These are phyloP conservation scores for Logfia minima DNA, from an alignment of 129 eudicot genomes.

Conservation along the genomic window DNA sequence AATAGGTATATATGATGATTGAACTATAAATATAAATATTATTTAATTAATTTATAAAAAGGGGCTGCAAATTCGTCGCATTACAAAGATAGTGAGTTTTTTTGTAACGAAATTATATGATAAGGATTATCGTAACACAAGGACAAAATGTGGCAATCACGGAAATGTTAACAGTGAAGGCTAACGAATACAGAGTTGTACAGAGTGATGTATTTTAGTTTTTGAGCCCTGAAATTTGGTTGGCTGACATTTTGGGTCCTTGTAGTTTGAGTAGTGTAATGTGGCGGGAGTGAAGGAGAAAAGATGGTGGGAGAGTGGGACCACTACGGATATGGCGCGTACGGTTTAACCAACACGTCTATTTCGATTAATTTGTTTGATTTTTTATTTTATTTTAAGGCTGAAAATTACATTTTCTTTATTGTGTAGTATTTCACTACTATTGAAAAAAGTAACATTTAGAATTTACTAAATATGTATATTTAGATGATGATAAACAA, in stretches of 20 bases:
- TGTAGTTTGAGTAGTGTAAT: slow-evolving; percentile 5
- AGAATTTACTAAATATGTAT: too few species aligned
- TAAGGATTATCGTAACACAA: slow-evolving; percentile 32
- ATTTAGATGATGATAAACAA: too few species aligned
- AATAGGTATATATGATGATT: slow-evolving; percentile 1
- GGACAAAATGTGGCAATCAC: slow-evolving; percentile 40
- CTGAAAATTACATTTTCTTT: background rate
- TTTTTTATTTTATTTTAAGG: too few species aligned
- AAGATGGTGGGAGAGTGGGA: background rate
- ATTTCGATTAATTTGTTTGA: too few species aligned
- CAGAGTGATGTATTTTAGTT: background rate
- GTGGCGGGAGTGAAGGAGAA: background rate
- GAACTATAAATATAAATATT: background rate
- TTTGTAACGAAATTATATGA: slow-evolving; percentile 19
- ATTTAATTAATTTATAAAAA: background rate
- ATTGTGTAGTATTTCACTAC: too few species aligned
- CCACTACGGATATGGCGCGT: slow-evolving; percentile 16
- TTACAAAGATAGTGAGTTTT: slow-evolving; percentile 29
- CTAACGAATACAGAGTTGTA: slow-evolving; percentile 12
- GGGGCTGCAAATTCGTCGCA: slow-evolving; percentile 26
- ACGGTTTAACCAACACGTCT: slow-evolving; percentile 16
- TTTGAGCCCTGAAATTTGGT: background rate
- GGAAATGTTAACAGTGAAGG: slow-evolving; percentile 19
- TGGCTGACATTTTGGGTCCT: background rate
- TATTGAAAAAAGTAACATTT: too few species aligned